Conservation (phyloP, 2,329 filamentous ascomycete species). For the Colletotrichum magnum region DNA sequence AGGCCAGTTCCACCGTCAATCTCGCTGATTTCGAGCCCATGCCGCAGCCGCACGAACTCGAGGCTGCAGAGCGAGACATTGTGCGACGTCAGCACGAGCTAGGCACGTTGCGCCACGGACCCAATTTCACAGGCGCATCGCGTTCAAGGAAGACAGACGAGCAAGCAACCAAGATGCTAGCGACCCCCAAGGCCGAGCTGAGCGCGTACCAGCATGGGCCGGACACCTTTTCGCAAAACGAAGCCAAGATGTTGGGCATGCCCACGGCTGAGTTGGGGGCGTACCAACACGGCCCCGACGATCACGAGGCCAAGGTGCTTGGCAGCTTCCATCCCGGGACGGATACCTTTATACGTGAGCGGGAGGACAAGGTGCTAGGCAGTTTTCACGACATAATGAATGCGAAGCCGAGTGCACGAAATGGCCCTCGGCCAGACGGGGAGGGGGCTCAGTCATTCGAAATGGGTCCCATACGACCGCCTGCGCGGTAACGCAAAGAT, state of each 20-base stretch:
- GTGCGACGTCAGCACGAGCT: slow-evolving; percentile 36
- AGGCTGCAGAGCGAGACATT: slow-evolving; percentile 33
- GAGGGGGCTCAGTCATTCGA: slow-evolving; percentile 24
- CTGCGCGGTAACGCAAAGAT: slow-evolving; percentile 1
- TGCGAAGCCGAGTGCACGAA: slow-evolving; percentile 10
- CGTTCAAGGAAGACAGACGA: not conserved
- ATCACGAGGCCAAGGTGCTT: slow-evolving; percentile 36
- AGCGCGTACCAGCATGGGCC: slow-evolving; percentile 36
- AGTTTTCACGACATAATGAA: slow-evolving; percentile 34
- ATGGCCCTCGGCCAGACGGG: slow-evolving; percentile 4
- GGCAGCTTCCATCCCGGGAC: slow-evolving; percentile 25
- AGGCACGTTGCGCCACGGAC: slow-evolving; percentile 36
- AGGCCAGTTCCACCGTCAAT: slow-evolving; percentile 33
- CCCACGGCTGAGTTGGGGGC: slow-evolving; percentile 34
- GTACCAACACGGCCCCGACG: slow-evolving; percentile 36
- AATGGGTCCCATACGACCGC: slow-evolving; percentile 27
- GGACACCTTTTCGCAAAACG: slow-evolving; percentile 29
- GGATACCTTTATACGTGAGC: slow-evolving; percentile 30
- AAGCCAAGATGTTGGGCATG: slow-evolving; percentile 33
- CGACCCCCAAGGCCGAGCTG: slow-evolving; percentile 26
- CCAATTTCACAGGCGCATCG: slow-evolving; percentile 7
- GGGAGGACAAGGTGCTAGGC: slow-evolving; percentile 35
- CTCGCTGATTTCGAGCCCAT: slow-evolving; percentile 30
- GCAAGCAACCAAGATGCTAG: not conserved
- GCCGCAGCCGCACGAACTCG: slow-evolving; percentile 34